These are phyloP conservation scores for Curvularia lunata DNA, from an alignment of 2,329 filamentous ascomycete species.

Conservation along the genomic window DNA sequence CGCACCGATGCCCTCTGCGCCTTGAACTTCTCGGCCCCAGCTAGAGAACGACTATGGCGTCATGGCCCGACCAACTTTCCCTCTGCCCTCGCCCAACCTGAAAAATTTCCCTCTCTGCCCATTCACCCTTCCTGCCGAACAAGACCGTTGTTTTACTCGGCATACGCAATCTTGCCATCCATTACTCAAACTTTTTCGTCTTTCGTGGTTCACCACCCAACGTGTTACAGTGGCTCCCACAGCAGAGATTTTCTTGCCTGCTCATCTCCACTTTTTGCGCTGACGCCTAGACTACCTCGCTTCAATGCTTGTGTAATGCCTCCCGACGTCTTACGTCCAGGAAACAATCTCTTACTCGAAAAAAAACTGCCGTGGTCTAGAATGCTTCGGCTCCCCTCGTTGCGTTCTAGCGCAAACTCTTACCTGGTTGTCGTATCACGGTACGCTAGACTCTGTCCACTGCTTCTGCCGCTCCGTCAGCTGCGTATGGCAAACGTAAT, in stretches of 20 bases:
- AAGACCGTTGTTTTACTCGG: slow-evolving; percentile 15
- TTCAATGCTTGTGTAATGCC: neutral
- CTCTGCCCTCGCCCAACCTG: neutral
- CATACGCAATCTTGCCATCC: neutral
- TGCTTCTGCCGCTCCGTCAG: neutral
- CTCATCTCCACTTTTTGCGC: neutral
- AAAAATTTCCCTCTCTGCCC: slow-evolving; percentile 2
- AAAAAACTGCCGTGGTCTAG: neutral
- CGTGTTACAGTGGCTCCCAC: neutral
- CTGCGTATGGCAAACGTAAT: neutral
- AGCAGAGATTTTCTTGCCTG: neutral
- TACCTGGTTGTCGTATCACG: neutral
- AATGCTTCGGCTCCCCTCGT: neutral
- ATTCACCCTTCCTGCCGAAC: slow-evolving; percentile 14
- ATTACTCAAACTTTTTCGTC: neutral
- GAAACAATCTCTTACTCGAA: neutral
- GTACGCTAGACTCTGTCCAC: neutral
- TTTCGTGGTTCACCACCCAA: neutral
- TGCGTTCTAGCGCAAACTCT: neutral
- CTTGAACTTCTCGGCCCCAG: slow-evolving; percentile 8
- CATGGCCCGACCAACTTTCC: slow-evolving; percentile 8
- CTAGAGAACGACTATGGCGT: slow-evolving; percentile 20
- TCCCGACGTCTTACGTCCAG: neutral
- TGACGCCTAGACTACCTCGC: neutral
- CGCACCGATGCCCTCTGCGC: slow-evolving; percentile 3